phyloP scores from a whole-genome alignment of 2,329 filamentous ascomycete genomes.

The Scedosporium boydii region DNA sequence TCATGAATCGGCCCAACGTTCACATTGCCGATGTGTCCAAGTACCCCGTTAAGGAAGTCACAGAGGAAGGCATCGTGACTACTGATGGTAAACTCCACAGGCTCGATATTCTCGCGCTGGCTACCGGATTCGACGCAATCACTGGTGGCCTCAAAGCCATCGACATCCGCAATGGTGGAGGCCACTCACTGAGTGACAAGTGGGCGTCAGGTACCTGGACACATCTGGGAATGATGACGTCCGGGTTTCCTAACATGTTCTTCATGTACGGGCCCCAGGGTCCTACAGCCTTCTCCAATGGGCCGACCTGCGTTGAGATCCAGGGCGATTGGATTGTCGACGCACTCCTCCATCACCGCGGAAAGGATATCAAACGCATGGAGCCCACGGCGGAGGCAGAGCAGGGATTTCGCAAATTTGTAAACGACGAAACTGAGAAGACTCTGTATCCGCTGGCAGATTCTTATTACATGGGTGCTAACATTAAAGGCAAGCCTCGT shows the following conservation, averaged over 20 bases:
- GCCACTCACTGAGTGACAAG: conserved; percentile 21
- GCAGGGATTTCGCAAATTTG: conserved; percentile 17
- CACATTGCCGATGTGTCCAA: conserved; percentile 26
- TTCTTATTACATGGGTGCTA: neutral
- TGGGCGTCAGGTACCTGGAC: conserved; percentile 25
- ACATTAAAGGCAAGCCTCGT: neutral
- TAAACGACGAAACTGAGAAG: neutral
- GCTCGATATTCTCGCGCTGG: conserved; percentile 18
- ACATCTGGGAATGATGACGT: conserved; percentile 28
- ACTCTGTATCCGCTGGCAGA: neutral
- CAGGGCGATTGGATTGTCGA: conserved; percentile 29
- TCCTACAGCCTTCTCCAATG: conserved; percentile 27
- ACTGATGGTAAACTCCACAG: conserved; percentile 8
- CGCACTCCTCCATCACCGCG: conserved; percentile 19
- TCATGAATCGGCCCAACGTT: conserved; percentile 20
- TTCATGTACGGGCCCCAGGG: conserved; percentile 30
- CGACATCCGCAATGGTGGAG: conserved; percentile 23
- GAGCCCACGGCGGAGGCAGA: conserved; percentile 20
- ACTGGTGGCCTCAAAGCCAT: conserved; percentile 30
- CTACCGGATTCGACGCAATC: conserved; percentile 32
- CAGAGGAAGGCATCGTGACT: conserved; percentile 1
- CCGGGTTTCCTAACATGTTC: conserved; percentile 37
- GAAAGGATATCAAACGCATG: conserved; percentile 20
- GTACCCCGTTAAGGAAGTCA: conserved; percentile 2
- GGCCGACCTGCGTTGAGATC: conserved; percentile 27